Evolutionary conservation across 306 rosid genomes (phyloP), one percentile per base, ranked within the genome.

Genomic region (Parietaria judaica): DNA sequence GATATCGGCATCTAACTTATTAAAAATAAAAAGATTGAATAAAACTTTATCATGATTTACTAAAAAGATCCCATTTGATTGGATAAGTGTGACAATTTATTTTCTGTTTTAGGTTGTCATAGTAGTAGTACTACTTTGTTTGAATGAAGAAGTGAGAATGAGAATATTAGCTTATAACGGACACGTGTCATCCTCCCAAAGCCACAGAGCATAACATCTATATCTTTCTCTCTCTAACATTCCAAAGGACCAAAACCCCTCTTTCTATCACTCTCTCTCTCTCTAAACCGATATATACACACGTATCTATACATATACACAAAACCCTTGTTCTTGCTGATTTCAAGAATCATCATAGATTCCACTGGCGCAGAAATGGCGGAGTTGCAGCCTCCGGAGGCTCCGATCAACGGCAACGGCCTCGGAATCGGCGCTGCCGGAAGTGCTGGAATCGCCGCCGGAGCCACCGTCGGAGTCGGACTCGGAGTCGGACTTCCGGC

Each of bases 321-420:
- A 41, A 57, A 15, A 37, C 17, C 47, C 43, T 51, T 13, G 15
- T 16, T 45, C 23, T 39, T 17, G 52, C 6, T 34, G 38, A 14
- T 48, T 5, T 49, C 10, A 4, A 49, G 53, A 5, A 41, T 3
- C 6, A 41, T 3, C 6, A 41, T 41, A 49, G 53, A 49, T 49
- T 49, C 53, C 53, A 49, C 9, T 49, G 4, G 5, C 12, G 11
- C n/a, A 53, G 51, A 39, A 53, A 47, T 86, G 97, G 82, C 90
- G 49, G 95, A 87, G 67, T 73, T 83, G 68, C 94, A 83, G 63
- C 86, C 86, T 45, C 88, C 83, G 66, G 90, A 79, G 14, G 53
- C 15, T 49, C 53, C 9, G 53, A 49, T 49, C 53, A 49, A 49
- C 53, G 53, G 53, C 14, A 49, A 49, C 16, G 61, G 48, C 3